A percentile compares a stretch with the other conserved stretches of the same genome.
phyloP scores from a whole-genome alignment of 495 filamentous ascomycete species.

The Xylaria flabelliformis region DNA sequence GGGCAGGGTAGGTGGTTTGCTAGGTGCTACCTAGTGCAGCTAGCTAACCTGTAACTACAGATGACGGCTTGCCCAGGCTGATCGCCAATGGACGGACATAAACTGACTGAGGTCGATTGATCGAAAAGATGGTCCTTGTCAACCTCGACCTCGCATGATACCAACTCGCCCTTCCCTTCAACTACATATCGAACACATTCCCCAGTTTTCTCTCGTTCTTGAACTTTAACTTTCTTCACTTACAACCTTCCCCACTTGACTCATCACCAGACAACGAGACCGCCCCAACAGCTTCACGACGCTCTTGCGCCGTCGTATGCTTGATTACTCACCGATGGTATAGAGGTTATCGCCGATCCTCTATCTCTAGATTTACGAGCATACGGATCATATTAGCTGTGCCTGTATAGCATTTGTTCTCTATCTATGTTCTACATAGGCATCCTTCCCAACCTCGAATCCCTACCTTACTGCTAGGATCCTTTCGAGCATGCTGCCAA shows the following conservation, averaged over 20 bases:
- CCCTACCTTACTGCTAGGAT: background rate
- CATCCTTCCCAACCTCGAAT: background rate
- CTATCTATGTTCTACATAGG: background rate
- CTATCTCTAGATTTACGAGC: background rate
- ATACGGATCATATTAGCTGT: constrained; percentile 7
- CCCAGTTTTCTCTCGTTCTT: constrained; percentile 16
- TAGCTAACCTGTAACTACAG: background rate
- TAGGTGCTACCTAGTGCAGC: constrained; percentile 1
- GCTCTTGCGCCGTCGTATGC: background rate
- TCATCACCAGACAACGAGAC: background rate
- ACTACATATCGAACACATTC: constrained; percentile 13
- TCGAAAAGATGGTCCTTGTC: background rate
- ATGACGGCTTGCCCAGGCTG: constrained; percentile 1
- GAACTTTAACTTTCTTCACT: constrained; percentile 10
- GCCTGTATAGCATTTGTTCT: background rate
- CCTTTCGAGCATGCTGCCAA: constrained; percentile 34
- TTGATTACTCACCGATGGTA: background rate
- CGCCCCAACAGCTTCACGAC: background rate
- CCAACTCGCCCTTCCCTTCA: background rate
- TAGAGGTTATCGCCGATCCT: background rate
- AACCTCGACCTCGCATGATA: background rate
- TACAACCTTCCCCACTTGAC: background rate
- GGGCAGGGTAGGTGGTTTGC: background rate
- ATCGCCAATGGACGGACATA: background rate
- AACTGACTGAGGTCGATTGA: background rate